These are phyloP conservation scores for Camellia oleifera DNA, from an alignment of 179 eudicot species.

Conservation along the genomic window DNA sequence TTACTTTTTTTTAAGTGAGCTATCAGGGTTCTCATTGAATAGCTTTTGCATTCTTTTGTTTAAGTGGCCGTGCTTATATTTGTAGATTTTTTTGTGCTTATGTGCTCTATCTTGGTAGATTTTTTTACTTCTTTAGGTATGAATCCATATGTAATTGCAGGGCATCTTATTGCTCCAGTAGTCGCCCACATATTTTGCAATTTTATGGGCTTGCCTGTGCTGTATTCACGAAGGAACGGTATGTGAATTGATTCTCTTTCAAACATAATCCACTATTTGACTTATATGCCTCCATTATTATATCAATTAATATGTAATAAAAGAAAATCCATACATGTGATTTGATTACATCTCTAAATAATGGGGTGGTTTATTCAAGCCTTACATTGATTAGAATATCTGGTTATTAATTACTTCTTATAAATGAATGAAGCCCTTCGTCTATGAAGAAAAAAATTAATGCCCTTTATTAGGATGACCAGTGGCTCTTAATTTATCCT, in stretches of 20 bases:
- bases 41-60: neutral
- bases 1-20: neutral
- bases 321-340: neutral
- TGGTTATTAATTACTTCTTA: neutral
- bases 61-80: neutral
- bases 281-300: neutral
- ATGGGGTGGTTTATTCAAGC: neutral
- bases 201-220: conserved; percentile 74
- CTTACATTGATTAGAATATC: neutral
- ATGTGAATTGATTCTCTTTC: conserved; percentile 10
- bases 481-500: neutral
- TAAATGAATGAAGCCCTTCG: neutral
- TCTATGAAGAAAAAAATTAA: neutral
- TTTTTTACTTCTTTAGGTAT: neutral
- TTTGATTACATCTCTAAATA: neutral
- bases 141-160: conserved; percentile 37
- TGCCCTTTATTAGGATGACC: neutral
- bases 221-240: conserved; percentile 65
- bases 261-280: neutral
- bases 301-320: neutral
- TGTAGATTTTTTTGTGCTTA: neutral
- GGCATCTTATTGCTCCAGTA: conserved; percentile 76
- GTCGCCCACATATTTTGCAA: conserved; percentile 84
- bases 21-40: neutral
- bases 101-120: neutral